Evolutionary conservation across 2,329 filamentous ascomycete genomes (phyloP), one percentile per base, ranked within the genome.

Genomic region (Leptographium galeiforme): DNA sequence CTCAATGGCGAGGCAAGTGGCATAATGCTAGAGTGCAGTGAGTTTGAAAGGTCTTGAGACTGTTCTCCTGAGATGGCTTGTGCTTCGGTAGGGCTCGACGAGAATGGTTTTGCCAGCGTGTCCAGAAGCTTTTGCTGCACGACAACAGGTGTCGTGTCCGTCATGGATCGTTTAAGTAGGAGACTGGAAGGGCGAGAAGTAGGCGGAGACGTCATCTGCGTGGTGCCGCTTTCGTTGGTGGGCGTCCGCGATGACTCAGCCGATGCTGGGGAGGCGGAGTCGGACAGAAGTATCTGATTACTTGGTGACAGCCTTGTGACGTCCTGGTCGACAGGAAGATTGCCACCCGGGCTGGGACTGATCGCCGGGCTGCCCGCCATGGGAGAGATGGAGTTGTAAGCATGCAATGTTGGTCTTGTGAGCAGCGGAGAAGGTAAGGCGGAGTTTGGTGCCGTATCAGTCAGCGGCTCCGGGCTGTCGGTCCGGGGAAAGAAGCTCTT

Each of bases 71-170:
- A 13, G 8, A 36, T 2, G 0, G 50, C 18, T 12, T 33, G 40
- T 2, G 53, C 25, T 3, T 12, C 16, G 18, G 36, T 13, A 39
- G 47, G 18, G 50, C 43, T 13, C 12, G 78, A 70, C 32, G 83
- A 71, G 64, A 88, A 95, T 16, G 91, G 90, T 65, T 90, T 84
- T 30, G 89, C 83, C 67, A 96, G 75, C 50, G 85, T 84, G 63
- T 97, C 90, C 61, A 91, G 80, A 47, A 96, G 79, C 68, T 85
- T 91, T 61, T 85, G 84, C 67, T 94, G 87, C 58, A 94, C 71
- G 18, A 82, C 82, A 33, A 87, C 75, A 18, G 86, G 79, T 51
- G 80, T 79, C 25, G 87, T 80, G 66, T 97, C 91, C 16, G 91
- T 97, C 69, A 87, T 85, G 18, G 91, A 95, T 62, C 91, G 81